Conservation (phyloP, 768 basidiomycete species). For the Pholiota molesta region DNA sequence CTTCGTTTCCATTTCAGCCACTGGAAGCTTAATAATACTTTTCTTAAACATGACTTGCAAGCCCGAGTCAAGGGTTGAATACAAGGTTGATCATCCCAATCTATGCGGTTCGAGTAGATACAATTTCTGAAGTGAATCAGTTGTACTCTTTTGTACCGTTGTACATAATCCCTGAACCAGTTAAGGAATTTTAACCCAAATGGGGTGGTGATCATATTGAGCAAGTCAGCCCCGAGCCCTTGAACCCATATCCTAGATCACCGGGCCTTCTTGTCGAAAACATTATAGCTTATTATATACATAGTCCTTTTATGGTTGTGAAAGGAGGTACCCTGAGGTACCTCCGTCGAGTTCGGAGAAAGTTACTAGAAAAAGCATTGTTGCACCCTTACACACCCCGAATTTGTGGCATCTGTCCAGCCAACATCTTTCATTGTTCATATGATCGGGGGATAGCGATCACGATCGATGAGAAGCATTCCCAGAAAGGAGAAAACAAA, state of each 20-base stretch:
- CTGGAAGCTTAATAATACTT: neutral
- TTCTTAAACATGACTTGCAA: neutral
- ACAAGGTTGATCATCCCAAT: neutral
- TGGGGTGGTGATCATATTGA: neutral
- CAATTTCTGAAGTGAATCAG: neutral
- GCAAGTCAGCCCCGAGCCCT: neutral
- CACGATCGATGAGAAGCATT: conserved; percentile 7
- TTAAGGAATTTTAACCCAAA: conserved; percentile 1
- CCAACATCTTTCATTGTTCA: neutral
- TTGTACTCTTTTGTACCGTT: neutral
- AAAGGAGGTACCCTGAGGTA: neutral
- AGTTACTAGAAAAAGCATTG: neutral
- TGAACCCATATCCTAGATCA: neutral
- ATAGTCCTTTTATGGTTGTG: neutral
- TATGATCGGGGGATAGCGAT: conserved; percentile 16
- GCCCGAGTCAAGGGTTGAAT: neutral
- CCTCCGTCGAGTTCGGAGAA: neutral
- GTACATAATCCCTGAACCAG: neutral
- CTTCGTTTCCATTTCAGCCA: neutral
- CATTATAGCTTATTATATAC: neutral
- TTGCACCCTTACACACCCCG: neutral
- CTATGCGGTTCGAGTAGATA: neutral
- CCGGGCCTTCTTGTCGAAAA: neutral
- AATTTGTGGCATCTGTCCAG: neutral
- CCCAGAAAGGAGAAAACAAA: neutral